phyloP scores from a whole-genome alignment of 805 yeast genomes.

The Pichia kluyveri region DNA sequence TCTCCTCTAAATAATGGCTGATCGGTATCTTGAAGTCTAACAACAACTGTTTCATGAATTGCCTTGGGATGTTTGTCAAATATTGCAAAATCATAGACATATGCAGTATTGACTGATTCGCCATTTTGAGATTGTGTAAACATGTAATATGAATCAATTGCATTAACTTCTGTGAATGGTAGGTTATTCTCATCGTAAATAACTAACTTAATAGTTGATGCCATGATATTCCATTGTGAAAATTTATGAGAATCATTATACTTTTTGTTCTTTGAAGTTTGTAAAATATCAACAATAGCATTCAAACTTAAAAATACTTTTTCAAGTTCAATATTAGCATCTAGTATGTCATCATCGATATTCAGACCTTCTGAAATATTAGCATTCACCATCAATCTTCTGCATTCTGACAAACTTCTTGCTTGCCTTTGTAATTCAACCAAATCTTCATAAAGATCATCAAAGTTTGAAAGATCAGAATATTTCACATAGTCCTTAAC shows the following conservation, averaged over 20 bases:
- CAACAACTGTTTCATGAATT: constrained; percentile 60
- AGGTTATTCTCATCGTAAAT: constrained; percentile 49
- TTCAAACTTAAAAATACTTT: constrained; percentile 16
- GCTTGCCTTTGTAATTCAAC: constrained; percentile 16
- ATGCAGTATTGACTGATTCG: constrained; percentile 54
- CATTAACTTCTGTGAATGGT: constrained; percentile 67
- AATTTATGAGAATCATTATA: constrained; percentile 28
- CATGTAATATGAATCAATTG: constrained; percentile 52
- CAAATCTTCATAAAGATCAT: constrained; percentile 13
- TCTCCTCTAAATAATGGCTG: constrained; percentile 31
- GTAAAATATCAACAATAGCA: constrained; percentile 21
- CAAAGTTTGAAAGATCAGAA: constrained; percentile 20
- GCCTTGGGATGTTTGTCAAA: constrained; percentile 54
- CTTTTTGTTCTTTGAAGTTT: constrained; percentile 20
- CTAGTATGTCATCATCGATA: constrained; percentile 5
- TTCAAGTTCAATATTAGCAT: constrained; percentile 22
- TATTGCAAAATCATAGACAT: constrained; percentile 61
- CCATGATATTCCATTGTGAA: constrained; percentile 48
- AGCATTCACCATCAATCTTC: constrained; percentile 13
- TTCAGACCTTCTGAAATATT: neutral
- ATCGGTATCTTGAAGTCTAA: constrained; percentile 20
- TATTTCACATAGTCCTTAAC: constrained; percentile 26
- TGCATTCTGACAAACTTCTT: constrained; percentile 16
- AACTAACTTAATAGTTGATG: constrained; percentile 67
- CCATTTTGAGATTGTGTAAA: constrained; percentile 61